Percentiles rank a stretch among this genome's conserved stretches.
These are phyloP conservation scores for Corynascus novoguineensis DNA, from an alignment of 495 filamentous ascomycete genomes.

Conservation along the genomic window DNA sequence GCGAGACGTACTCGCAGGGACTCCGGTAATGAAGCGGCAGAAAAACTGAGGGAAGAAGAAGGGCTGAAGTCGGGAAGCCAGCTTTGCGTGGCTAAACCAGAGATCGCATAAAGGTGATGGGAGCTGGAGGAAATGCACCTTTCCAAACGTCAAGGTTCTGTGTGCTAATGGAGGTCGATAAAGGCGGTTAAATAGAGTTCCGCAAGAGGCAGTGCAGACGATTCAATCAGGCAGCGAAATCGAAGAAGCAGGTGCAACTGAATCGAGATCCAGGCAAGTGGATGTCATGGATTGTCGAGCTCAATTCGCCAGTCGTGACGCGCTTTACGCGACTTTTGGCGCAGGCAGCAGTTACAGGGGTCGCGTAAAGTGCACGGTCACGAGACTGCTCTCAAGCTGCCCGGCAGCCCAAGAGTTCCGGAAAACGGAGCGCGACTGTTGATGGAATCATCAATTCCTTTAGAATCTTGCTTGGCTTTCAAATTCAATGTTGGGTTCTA, in stretches of 20 bases:
- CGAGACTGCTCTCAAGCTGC: too few species aligned
- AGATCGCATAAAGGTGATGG: not conserved
- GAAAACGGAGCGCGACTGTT: too few species aligned
- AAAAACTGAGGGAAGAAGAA: not conserved
- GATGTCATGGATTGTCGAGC: not conserved
- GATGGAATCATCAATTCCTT: too few species aligned
- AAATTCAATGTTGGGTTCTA: too few species aligned
- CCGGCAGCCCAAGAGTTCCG: not conserved
- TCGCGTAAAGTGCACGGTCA: slow-evolving; percentile 28
- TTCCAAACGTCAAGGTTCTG: not conserved
- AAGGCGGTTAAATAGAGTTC: not conserved
- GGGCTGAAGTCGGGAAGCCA: not conserved
- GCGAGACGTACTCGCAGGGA: not conserved
- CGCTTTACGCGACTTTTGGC: slow-evolving; percentile 23
- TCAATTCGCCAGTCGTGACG: slow-evolving; percentile 12
- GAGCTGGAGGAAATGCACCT: not conserved
- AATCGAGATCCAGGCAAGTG: not conserved
- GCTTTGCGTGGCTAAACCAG: not conserved
- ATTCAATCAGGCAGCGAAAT: not conserved
- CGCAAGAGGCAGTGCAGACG: not conserved
- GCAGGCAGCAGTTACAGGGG: slow-evolving; percentile 13
- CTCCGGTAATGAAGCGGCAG: not conserved
- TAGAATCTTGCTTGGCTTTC: too few species aligned
- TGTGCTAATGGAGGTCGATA: not conserved
- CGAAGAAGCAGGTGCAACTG: not conserved